Evolutionary conservation across 345 rosid species (phyloP).

Genomic region (Acer campestre): DNA sequence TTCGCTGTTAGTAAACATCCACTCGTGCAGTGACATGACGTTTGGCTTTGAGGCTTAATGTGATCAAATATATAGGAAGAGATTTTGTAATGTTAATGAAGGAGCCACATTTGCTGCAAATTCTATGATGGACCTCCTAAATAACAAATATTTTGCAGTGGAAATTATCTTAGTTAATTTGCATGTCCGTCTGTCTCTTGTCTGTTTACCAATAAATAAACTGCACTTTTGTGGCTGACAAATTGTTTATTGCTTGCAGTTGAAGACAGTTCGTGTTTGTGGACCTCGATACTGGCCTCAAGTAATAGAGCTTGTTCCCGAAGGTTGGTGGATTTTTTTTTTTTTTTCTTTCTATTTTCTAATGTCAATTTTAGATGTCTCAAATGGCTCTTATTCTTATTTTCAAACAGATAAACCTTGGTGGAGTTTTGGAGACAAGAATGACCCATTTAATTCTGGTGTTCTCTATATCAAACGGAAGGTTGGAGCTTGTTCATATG

Average conservation of each 20-base stretch:
- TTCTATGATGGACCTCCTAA: background rate
- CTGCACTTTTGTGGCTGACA: background rate
- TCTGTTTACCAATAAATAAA: background rate
- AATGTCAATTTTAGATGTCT: conserved; percentile 13
- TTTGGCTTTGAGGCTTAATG: background rate
- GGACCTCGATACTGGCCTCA: conserved; percentile 99
- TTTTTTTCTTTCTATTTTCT: conserved; percentile 24
- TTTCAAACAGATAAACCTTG: conserved; percentile 69
- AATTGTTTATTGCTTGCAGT: conserved; percentile 52
- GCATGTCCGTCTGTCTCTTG: background rate
- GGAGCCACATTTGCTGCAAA: background rate
- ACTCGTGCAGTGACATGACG: background rate
- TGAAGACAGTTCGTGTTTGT: conserved; percentile 76
- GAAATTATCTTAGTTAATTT: background rate
- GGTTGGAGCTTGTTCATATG: conserved; percentile 96
- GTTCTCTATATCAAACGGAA: conserved; percentile 86
- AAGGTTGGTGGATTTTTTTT: conserved; percentile 55
- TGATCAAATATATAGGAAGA: background rate
- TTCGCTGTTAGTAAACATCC: background rate
- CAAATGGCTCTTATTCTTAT: conserved; percentile 4
- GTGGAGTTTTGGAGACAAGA: conserved; percentile 79
- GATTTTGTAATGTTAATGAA: background rate
- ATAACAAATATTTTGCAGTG: background rate
- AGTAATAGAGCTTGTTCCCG: conserved; percentile 77
- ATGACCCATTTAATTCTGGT: conserved; percentile 83